These are phyloP conservation scores for Penicillium bialowiezense DNA, from an alignment of 495 filamentous ascomycete genomes.

Conservation along the genomic window DNA sequence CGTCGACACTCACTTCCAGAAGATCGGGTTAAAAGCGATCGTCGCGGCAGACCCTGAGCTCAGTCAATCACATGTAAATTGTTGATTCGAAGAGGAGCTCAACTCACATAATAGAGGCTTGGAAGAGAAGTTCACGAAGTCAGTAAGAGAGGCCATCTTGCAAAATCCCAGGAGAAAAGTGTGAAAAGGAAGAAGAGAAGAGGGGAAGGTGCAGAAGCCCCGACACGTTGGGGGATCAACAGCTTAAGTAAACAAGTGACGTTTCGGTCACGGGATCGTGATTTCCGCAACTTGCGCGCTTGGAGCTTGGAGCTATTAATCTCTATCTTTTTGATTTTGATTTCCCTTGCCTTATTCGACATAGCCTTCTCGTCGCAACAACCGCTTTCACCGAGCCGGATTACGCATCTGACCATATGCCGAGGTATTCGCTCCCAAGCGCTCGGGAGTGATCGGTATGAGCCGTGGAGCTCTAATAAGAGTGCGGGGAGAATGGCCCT, in stretches of 20 bases:
- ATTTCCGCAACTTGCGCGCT: conserved; percentile 1
- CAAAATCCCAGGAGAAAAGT: conserved; percentile 1
- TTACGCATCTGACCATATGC: conserved; percentile 3
- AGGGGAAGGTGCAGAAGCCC: conserved; percentile 5
- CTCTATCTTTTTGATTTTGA: neutral
- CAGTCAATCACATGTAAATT: conserved; percentile 38
- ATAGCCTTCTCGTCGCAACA: neutral
- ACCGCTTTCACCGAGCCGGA: too few species aligned
- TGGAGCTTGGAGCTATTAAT: neutral
- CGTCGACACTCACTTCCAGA: conserved; percentile 61
- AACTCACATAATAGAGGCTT: conserved; percentile 41
- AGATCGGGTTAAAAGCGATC: conserved; percentile 55
- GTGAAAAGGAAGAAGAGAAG: conserved; percentile 11
- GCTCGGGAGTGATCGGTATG: conserved; percentile 32
- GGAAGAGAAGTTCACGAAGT: conserved; percentile 47
- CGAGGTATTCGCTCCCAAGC: conserved; percentile 19
- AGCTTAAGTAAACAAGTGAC: conserved; percentile 35
- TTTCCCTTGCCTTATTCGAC: neutral
- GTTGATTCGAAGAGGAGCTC: conserved; percentile 13
- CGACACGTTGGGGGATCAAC: conserved; percentile 1
- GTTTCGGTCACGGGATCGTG: conserved; percentile 21
- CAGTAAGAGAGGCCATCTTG: conserved; percentile 35
- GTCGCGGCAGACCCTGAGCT: conserved; percentile 44
- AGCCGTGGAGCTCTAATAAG: conserved; percentile 21
- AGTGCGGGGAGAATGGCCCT: conserved; percentile 65